Evolutionary conservation across 768 basidiomycete species (phyloP), one percentile per base, ranked within the genome.

Genomic region (Kwoniella pini): DNA sequence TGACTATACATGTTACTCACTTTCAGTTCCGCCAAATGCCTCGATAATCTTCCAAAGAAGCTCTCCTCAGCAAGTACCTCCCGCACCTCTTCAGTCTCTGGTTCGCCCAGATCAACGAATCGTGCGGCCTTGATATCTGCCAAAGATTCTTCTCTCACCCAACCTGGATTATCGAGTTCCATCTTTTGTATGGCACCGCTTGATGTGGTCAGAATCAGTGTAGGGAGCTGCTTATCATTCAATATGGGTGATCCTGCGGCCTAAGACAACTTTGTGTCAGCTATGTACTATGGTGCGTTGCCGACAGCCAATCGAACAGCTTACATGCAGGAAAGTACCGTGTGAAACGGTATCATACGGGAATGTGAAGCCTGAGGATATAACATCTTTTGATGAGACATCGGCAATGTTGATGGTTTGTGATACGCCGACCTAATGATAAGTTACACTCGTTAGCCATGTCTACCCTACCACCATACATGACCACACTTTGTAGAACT

Each of bases 61-160:
- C 53, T 55, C 44, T 79, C 77, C 26, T 77, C 72, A n/a, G 72
- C 70, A 51, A 79, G 28, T 0, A 75, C 57, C 26, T 60, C 63
- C 27, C 64, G 44, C 7, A 77, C 67, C n/a, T 75, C 75, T 53
- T 77, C 77, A 12, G 79, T 70, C 62, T 82, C 79, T 38, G 77
- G 69, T 75, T 90, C 88, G 0, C 90, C 90, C 15, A 95, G 82
- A 65, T 91, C 89, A 21, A 92, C 84, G 57, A 92, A 85, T 52
- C 86, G 84, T 1, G 87, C 86, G 0, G 83, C 82, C 22, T 65
- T 82, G 49, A 90, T 82, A 1, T 84, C 81, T 0, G 89, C 81
- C 10, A 95, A 81, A 1, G 85, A 83, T 72, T 97, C 93, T 71
- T 95, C 92, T 48, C 92, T 82, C 0, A 83, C 84, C 91, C 91